These are phyloP conservation scores for Vitis rupestris DNA, from an alignment of 164 flowering plant species.

Conservation along the genomic window DNA sequence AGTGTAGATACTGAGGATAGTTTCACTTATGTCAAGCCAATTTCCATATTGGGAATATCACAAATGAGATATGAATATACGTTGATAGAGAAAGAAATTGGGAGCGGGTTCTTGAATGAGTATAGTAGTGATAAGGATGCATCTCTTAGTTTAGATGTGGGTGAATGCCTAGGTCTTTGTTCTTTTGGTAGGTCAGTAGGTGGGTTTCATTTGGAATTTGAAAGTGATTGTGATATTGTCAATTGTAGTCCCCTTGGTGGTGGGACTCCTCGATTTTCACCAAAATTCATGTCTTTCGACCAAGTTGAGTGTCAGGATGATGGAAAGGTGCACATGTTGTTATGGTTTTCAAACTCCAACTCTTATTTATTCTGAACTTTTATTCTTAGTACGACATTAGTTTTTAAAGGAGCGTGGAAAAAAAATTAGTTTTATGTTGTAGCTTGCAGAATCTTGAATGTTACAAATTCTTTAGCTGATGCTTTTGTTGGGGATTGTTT, in stretches of 20 bases:
- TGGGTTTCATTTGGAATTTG: conserved; percentile 27
- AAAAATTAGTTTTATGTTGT: conserved; percentile 26
- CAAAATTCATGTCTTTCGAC: conserved; percentile 12
- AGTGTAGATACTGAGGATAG: conserved; percentile 20
- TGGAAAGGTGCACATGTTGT: conserved; percentile 18
- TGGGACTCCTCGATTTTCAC: conserved; percentile 11
- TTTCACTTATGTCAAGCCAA: conserved; percentile 22
- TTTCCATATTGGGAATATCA: conserved; percentile 24
- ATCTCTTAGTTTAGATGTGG: background rate
- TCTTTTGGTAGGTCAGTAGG: background rate
- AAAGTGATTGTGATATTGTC: conserved; percentile 20
- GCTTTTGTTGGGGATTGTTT: conserved; percentile 41
- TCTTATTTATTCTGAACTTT: conserved; percentile 5
- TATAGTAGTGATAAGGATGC: conserved; percentile 5
- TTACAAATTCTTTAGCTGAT: conserved; percentile 13
- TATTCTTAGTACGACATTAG: conserved; percentile 22
- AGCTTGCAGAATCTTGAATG: conserved; percentile 33
- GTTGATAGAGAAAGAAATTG: conserved; percentile 18
- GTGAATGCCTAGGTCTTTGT: background rate
- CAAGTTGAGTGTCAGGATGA: conserved; percentile 15
- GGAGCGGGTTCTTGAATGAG: conserved; percentile 9
- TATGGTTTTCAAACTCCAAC: conserved; percentile 22
- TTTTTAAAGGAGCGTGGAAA: conserved; percentile 44
- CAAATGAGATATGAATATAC: conserved; percentile 19
- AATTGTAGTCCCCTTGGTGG: conserved; percentile 35